phyloP scores from a whole-genome alignment of 805 yeast species.

The Nakazawaea ernobii region DNA sequence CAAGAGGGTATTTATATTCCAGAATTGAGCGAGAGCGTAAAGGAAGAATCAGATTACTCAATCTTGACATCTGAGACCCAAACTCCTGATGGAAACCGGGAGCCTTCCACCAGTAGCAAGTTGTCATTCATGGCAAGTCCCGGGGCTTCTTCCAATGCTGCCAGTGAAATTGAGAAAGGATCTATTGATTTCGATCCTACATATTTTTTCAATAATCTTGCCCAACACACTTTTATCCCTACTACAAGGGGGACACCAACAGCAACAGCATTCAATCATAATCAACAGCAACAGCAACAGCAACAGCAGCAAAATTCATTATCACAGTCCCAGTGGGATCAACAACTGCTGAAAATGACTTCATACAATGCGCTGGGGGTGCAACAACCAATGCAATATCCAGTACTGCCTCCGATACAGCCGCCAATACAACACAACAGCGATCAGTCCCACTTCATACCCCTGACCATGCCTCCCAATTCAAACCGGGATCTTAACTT shows the following conservation, averaged over 20 bases:
- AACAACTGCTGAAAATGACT: no score
- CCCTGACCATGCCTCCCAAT: neutral
- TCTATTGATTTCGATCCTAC: no score
- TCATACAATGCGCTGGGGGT: neutral
- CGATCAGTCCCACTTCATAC: neutral
- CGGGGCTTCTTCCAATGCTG: neutral
- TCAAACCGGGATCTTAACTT: neutral
- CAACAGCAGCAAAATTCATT: no score
- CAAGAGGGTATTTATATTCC: conserved; percentile 2
- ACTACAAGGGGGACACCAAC: neutral
- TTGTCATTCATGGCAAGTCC: neutral
- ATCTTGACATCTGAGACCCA: neutral
- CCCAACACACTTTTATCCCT: neutral
- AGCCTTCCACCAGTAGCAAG: neutral
- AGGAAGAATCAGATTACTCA: neutral
- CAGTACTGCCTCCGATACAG: neutral
- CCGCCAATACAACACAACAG: neutral
- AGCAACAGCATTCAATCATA: neutral
- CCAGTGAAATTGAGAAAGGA: neutral
- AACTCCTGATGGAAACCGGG: neutral
- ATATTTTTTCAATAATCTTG: no score
- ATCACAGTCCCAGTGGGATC: no score
- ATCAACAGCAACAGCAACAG: no score
- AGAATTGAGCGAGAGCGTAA: neutral
- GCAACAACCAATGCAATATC: neutral